A percentile compares a stretch with the other conserved stretches of the same genome.
Conservation (phyloP, 2,329 filamentous ascomycete genomes). For the Botrytis hyacinthi region DNA sequence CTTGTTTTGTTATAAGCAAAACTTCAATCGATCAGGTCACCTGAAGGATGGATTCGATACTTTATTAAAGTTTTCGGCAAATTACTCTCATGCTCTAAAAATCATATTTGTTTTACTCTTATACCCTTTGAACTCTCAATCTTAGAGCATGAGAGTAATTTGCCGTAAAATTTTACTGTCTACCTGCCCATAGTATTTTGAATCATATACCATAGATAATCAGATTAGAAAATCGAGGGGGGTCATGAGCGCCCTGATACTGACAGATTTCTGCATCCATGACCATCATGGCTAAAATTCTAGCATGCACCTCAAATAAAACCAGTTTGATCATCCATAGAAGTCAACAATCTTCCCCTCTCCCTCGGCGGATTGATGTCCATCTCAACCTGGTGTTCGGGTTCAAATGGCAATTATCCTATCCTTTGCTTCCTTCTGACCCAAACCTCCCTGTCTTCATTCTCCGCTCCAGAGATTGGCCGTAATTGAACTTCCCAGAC, state of each 20-base stretch:
- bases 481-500: conserved; percentile 64
- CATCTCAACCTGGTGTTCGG: not conserved
- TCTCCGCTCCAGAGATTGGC: conserved; percentile 18
- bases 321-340: not conserved
- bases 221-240: not conserved
- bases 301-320: not conserved
- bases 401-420: conserved; percentile 24
- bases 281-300: not conserved
- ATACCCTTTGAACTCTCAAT: too few relatives aligned
- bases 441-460: conserved; percentile 27
- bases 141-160: too few relatives aligned
- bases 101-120: too few relatives aligned
- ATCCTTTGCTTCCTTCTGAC: conserved; percentile 30
- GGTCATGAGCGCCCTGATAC: not conserved
- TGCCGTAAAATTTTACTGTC: too few relatives aligned
- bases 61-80: too few relatives aligned
- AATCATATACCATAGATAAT: not conserved
- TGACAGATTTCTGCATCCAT: not conserved
- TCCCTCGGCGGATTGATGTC: not conserved
- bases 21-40: not conserved
- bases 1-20: not conserved
- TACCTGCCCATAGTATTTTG: too few relatives aligned
- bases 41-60: not conserved
- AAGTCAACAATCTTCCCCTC: not conserved
- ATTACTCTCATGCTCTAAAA: too few relatives aligned